phyloP scores from a whole-genome alignment of 768 basidiomycete genomes.

The Mycena sanguinolenta region DNA sequence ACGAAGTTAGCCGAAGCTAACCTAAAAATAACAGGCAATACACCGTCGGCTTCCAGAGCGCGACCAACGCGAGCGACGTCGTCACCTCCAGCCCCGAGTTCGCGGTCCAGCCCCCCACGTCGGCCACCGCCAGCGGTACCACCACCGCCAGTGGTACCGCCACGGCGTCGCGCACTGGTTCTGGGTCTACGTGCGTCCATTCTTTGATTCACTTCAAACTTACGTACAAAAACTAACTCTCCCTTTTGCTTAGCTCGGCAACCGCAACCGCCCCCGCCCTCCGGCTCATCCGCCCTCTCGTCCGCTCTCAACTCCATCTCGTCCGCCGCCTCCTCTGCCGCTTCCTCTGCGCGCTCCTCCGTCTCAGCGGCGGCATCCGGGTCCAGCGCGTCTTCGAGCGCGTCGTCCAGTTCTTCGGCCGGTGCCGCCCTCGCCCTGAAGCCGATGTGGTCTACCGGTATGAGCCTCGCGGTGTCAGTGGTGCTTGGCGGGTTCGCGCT shows the following conservation, averaged over 20 bases:
- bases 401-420: too few relatives aligned
- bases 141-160: neutral
- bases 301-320: neutral
- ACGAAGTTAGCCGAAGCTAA: neutral
- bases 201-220: too few relatives aligned
- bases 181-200: too few relatives aligned
- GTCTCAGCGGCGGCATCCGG: neutral
- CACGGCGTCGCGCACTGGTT: too few relatives aligned
- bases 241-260: slow-evolving; percentile 2
- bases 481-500: neutral
- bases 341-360: neutral
- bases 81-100: neutral
- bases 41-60: neutral
- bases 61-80: neutral
- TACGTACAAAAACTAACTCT: too few relatives aligned
- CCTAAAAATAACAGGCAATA: slow-evolving; percentile 6
- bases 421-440: neutral
- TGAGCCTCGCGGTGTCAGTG: neutral
- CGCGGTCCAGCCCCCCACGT: neutral
- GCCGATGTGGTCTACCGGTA: neutral
- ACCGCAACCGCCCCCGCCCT: slow-evolving; percentile 4
- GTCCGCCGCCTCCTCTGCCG: neutral
- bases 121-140: neutral
- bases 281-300: slow-evolving; percentile 7
- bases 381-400: neutral